These are phyloP conservation scores for Pterulicium gracile DNA, from an alignment of 1,284 basidiomycete genomes.

Conservation along the genomic window DNA sequence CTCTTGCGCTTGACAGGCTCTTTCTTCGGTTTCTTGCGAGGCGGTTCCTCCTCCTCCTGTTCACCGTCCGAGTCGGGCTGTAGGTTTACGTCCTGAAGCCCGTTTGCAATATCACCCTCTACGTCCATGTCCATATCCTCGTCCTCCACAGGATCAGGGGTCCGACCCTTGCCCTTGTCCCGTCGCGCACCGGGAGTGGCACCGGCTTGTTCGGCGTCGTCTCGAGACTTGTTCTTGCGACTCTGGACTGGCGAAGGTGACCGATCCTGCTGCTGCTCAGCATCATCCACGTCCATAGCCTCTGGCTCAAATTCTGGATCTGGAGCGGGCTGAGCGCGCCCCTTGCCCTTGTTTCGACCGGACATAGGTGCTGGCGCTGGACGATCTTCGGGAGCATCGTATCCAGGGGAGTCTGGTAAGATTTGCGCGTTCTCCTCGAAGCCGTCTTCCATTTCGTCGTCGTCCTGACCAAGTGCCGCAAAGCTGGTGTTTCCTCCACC, in stretches of 20 bases:
- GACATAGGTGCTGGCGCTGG: slow-evolving; percentile 11
- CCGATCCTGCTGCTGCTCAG: no score
- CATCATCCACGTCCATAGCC: no score
- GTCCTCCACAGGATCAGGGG: slow-evolving; percentile 6
- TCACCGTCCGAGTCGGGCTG: slow-evolving; percentile 20
- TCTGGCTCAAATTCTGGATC: no score
- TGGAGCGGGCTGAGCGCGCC: slow-evolving; percentile 16
- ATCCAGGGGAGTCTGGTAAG: background rate
- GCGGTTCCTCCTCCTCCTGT: slow-evolving; percentile 18
- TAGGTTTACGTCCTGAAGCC: slow-evolving; percentile 31
- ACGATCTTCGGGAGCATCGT: slow-evolving; percentile 13
- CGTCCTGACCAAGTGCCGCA: slow-evolving; percentile 34
- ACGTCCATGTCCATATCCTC: slow-evolving; percentile 26
- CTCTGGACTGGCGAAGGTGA: no score
- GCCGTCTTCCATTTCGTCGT: slow-evolving; percentile 23
- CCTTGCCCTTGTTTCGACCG: slow-evolving; percentile 26
- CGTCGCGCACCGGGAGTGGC: no score
- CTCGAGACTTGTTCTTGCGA: no score
- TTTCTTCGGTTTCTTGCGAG: slow-evolving; percentile 18
- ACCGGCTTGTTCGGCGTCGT: background rate
- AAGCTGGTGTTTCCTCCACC: slow-evolving; percentile 27
- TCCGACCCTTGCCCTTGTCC: slow-evolving; percentile 18
- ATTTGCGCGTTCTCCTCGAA: slow-evolving; percentile 22
- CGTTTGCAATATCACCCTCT: slow-evolving; percentile 46
- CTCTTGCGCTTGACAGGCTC: no score